Evolutionary conservation across 2,329 filamentous ascomycete genomes (phyloP), one percentile per base, ranked within the genome.

Genomic region (Hyphodiscus sp.): DNA sequence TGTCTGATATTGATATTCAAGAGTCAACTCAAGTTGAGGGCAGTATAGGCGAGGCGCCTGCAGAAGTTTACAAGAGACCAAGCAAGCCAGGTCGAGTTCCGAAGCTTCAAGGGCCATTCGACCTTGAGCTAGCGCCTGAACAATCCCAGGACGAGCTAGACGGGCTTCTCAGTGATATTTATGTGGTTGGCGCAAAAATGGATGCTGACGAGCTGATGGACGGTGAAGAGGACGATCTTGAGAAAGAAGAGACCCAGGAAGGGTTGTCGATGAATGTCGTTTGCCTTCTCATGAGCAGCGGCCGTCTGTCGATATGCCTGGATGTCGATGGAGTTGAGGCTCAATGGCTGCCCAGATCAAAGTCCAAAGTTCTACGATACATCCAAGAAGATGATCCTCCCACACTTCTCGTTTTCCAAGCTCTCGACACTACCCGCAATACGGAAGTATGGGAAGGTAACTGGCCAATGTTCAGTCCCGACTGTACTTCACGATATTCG

Each of bases 1-100:
- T 86, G 79, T 76, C 80, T 1, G 82, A 85, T 52, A 68, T 86
- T 48, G 82, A 86, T 63, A 75, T 73, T 5, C 82, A 86, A 65
- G 82, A 85, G 52, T 81, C 82, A 0, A 73, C 73, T 18, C 61
- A 79, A n/a, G 62, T 81, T 2, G 79, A 84, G 15, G 71, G 72
- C 0, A 62, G 70, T 9, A 66, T 73, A 2, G 76, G 74, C 20
- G 79, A 83, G 41, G 72, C 74, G 5, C 67, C 73, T 0, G 68
- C 74, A 1, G 80, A 84, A 60, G 74, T 86, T 16, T 86, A 79
- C 53, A 73, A 70, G 13, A 74, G 82, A 43, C 82, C 82, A 8
- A 69, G 71, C 9, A 76, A 77, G 41, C 82, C 82, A 1, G 81
- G 82, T 10, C 71, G 74, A 23, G 72, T 82, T 9, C 82, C 82